Evolutionary conservation across 768 basidiomycete genomes (phyloP), one percentile per base, ranked within the genome.

Genomic region (Tylopilus felleus): DNA sequence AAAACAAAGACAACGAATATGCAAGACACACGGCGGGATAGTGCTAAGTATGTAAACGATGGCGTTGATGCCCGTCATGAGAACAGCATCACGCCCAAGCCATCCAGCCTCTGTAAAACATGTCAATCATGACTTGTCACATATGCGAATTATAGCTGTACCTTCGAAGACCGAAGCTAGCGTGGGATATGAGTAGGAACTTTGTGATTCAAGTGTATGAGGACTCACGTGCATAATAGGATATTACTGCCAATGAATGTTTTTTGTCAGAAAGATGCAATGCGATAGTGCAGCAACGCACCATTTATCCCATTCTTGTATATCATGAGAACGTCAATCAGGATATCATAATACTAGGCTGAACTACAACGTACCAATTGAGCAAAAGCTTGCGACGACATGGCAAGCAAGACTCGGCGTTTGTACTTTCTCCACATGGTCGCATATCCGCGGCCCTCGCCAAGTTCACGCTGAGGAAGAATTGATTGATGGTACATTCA

Each of bases 51-150:
- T 64, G 59, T 93, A 93, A 56, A 93, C 86, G 50, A 90, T 75
- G 8, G 88, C 83, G 63, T 97, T 98, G 65, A 97, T 89, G 2
- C 94, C 95, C 13, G 94, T 92, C 95, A 98, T 98, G 23, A 98
- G 77, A 56, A 98, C 82, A 13, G 95, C 95, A 64, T 95, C 84
- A 38, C 95, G 81, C 14, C 95, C 95, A 49, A 94, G 79, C 93
- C 94, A 98, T 52, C 95, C 95, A 49, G 95, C 95, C 78, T 87
- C 92, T 94, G 67, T 29, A 39, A 29, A 55, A 52, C 46, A 36
- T 53, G 45, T 65, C 52, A 65, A 48, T 35, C 28, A 10, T 33
- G 29, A 28, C 23, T 41, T 27, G 22, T 17, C 2, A 17, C 8
- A 3, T 7, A 35, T 6, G 14, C 39, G 1, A 52, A 25, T 5